Conservation (phyloP, 148 eudicot species). For the Rhododendron williamsianum region DNA sequence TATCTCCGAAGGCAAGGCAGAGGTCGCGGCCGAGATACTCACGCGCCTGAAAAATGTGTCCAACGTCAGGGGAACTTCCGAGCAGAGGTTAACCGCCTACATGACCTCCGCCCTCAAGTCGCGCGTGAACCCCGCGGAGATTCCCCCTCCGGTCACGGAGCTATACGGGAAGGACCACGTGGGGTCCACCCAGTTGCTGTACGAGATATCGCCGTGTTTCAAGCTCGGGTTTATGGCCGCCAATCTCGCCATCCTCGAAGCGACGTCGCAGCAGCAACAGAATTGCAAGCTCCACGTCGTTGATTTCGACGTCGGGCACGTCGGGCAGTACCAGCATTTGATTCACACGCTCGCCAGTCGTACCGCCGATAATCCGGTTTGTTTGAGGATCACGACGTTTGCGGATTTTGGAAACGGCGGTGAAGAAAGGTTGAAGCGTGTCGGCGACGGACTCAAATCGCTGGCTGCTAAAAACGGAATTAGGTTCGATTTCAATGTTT, state of each 20-base stretch:
- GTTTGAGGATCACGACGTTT: constrained; percentile 55
- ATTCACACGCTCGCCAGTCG: constrained; percentile 48
- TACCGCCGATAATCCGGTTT: neutral
- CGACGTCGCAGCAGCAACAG: constrained; percentile 35
- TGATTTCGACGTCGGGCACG: constrained; percentile 72
- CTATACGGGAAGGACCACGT: constrained; percentile 43
- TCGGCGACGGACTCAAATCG: constrained; percentile 32
- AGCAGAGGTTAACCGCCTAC: constrained; percentile 54
- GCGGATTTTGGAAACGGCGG: constrained; percentile 25
- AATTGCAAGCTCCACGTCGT: constrained; percentile 41
- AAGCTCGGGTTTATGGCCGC: constrained; percentile 66
- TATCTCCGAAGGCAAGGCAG: constrained; percentile 55
- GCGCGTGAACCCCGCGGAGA: constrained; percentile 39
- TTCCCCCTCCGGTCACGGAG: constrained; percentile 27
- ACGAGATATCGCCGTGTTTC: constrained; percentile 68
- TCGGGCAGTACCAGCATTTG: constrained; percentile 56
- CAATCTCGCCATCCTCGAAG: constrained; percentile 59
- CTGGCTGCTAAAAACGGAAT: constrained; percentile 41
- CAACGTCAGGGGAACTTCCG: constrained; percentile 41
- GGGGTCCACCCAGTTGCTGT: constrained; percentile 33
- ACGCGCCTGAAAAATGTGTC: constrained; percentile 39
- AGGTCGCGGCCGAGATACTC: constrained; percentile 31
- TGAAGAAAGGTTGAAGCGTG: constrained; percentile 27
- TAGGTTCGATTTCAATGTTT: constrained; percentile 25
- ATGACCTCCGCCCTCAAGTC: constrained; percentile 50